These are phyloP conservation scores for Nannochloris sp. DNA, from an alignment of 139 green algal genomes.

Conservation along the genomic window DNA sequence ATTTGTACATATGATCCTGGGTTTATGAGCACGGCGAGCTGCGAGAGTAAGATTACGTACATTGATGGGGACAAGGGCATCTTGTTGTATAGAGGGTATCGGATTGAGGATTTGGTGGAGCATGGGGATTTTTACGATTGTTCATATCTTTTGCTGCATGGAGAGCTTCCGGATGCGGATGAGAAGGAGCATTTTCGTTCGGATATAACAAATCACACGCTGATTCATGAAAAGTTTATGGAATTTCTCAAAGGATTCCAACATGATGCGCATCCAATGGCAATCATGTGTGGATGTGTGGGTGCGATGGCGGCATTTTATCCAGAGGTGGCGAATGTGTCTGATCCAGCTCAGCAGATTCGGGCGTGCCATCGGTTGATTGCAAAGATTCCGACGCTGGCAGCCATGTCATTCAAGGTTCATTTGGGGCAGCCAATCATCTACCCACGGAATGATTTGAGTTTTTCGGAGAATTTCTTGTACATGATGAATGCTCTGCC, in stretches of 20 bases:
- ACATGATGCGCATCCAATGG: constrained; percentile 64
- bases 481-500: constrained; percentile 49
- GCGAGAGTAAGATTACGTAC: constrained; percentile 56
- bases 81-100: constrained; percentile 58
- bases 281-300: constrained; percentile 46
- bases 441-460: constrained; percentile 54
- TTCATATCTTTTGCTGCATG: constrained; percentile 50
- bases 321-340: constrained; percentile 23
- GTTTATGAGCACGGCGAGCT: constrained; percentile 54
- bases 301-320: constrained; percentile 65
- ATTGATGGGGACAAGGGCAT: constrained; percentile 60
- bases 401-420: constrained; percentile 57
- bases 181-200: constrained; percentile 35
- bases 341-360: constrained; percentile 37
- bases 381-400: constrained; percentile 59
- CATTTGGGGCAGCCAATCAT: constrained; percentile 48
- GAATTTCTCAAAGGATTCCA: constrained; percentile 49
- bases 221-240: constrained; percentile 55
- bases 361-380: constrained; percentile 45
- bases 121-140: constrained; percentile 51
- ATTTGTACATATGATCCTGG: constrained; percentile 71
- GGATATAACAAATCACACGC: constrained; percentile 47
- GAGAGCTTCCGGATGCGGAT: constrained; percentile 44
- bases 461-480: constrained; percentile 56
- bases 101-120: constrained; percentile 51